Percentiles rank a stretch among this genome's conserved stretches.
phyloP scores from a whole-genome alignment of 768 basidiomycete genomes.

The Mycena indigotica region DNA sequence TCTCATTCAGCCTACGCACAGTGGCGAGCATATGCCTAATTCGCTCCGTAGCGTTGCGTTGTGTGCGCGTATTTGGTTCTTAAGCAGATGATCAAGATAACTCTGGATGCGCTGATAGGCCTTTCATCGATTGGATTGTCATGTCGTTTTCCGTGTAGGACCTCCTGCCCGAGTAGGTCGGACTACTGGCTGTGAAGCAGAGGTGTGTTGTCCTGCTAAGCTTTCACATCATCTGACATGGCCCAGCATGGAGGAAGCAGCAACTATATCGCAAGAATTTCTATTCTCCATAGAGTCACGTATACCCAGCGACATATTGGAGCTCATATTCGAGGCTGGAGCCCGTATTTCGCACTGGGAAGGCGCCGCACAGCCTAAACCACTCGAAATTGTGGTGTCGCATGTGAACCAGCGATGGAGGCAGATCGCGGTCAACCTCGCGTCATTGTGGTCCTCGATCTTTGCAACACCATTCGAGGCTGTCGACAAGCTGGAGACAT shows the following conservation, averaged over 20 bases:
- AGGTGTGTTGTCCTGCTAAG: neutral
- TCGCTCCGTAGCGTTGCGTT: neutral
- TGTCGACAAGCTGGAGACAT: constrained; percentile 14
- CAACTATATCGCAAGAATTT: constrained; percentile 6
- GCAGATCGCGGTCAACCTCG: constrained; percentile 13
- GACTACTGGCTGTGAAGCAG: constrained; percentile 4
- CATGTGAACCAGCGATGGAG: constrained; percentile 19
- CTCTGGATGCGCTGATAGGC: neutral
- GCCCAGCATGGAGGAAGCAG: constrained; percentile 12
- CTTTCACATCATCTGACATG: neutral
- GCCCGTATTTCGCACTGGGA: constrained; percentile 7
- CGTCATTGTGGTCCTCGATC: constrained; percentile 19
- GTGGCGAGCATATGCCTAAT: too few relatives aligned
- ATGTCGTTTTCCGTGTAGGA: constrained; percentile 14
- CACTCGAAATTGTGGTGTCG: constrained; percentile 18
- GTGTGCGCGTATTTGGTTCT: neutral
- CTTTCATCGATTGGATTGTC: constrained; percentile 16
- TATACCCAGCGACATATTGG: constrained; percentile 18
- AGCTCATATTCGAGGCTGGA: constrained; percentile 20
- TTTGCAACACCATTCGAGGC: constrained; percentile 10
- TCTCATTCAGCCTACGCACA: too few relatives aligned
- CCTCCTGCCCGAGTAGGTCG: constrained; percentile 17
- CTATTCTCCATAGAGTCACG: constrained; percentile 14
- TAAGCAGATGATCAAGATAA: neutral
- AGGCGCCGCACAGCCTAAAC: neutral